Evolutionary conservation across 306 rosid genomes (phyloP).

Genomic region (Casuarina equisetifolia): DNA sequence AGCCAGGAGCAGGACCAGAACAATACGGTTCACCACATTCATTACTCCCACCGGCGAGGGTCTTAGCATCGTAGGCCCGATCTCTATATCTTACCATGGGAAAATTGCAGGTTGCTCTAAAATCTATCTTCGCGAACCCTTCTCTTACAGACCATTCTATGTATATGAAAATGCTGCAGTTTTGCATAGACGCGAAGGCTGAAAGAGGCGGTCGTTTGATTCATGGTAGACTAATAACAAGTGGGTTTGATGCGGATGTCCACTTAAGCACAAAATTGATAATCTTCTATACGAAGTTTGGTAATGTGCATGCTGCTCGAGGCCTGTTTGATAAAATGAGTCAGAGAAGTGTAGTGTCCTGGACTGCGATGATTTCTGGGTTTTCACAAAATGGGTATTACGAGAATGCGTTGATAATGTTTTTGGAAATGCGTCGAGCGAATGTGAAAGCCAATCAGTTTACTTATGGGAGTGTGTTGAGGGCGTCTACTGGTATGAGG

Average conservation of each 20-base stretch:
- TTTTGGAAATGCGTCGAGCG: conserved; percentile 21
- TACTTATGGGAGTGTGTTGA: no score
- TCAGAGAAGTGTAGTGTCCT: conserved; percentile 32
- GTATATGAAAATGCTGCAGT: conserved; percentile 27
- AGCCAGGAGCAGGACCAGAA: no score
- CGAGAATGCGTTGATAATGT: conserved; percentile 26
- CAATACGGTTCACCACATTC: no score
- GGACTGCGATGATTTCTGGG: conserved; percentile 41
- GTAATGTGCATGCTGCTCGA: conserved; percentile 16
- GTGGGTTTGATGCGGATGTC: no score
- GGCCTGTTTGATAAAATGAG: conserved; percentile 31
- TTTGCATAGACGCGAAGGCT: conserved; percentile 23
- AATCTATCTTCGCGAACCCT: background rate
- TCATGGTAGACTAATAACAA: background rate
- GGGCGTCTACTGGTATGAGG: no score
- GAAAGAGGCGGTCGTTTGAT: conserved; percentile 30
- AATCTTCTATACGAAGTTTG: no score
- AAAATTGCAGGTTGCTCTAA: background rate
- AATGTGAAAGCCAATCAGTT: conserved; percentile 36
- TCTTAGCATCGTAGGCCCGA: no score
- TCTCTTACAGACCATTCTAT: conserved; percentile 8
- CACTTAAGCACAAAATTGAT: no score
- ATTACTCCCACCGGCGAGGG: no score
- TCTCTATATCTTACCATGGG: background rate
- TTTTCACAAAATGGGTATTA: background rate